A percentile compares a stretch with the other conserved stretches of the same genome.
Evolutionary conservation across 768 basidiomycete species (phyloP).

Genomic region (Termitomyces titanicus): DNA sequence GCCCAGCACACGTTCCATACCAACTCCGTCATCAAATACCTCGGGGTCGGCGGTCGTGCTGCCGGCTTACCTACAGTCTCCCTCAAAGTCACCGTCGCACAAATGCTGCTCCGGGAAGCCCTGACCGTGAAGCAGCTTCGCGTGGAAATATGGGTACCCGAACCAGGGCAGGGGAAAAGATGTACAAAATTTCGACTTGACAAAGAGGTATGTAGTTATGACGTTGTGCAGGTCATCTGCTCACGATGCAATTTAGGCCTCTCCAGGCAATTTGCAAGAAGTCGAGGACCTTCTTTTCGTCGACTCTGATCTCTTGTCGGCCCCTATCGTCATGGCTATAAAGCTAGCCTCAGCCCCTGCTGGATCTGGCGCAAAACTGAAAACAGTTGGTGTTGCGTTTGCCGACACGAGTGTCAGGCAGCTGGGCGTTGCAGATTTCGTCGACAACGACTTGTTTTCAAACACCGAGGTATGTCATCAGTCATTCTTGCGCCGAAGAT

Average conservation of each 20-base stretch:
- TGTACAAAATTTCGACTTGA: slow-evolving; percentile 70
- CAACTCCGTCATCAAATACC: slow-evolving; percentile 88
- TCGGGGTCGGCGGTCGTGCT: slow-evolving; percentile 61
- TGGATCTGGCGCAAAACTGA: slow-evolving; percentile 56
- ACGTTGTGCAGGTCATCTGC: not conserved
- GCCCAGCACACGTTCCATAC: slow-evolving; percentile 84
- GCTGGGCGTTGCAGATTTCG: slow-evolving; percentile 87
- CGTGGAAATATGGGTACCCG: slow-evolving; percentile 86
- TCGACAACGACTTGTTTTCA: slow-evolving; percentile 93
- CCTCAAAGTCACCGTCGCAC: slow-evolving; percentile 73
- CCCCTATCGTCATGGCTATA: slow-evolving; percentile 89
- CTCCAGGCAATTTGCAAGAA: slow-evolving; percentile 63
- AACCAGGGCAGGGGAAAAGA: slow-evolving; percentile 72
- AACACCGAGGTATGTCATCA: slow-evolving; percentile 77
- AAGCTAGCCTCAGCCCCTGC: slow-evolving; percentile 60
- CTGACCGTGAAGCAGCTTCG: slow-evolving; percentile 86
- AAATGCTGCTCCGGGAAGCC: slow-evolving; percentile 82
- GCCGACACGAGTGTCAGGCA: slow-evolving; percentile 85
- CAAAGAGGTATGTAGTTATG: slow-evolving; percentile 58
- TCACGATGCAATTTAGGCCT: slow-evolving; percentile 31
- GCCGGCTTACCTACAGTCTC: slow-evolving; percentile 74
- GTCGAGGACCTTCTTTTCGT: slow-evolving; percentile 85
- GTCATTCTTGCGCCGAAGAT: not conserved
- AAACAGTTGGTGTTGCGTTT: slow-evolving; percentile 83
- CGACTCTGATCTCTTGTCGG: slow-evolving; percentile 72